Base-by-base conservation (phyloP, 2,329 filamentous ascomycete genomes). In the Thermothelomyces thermophilus region DNA sequence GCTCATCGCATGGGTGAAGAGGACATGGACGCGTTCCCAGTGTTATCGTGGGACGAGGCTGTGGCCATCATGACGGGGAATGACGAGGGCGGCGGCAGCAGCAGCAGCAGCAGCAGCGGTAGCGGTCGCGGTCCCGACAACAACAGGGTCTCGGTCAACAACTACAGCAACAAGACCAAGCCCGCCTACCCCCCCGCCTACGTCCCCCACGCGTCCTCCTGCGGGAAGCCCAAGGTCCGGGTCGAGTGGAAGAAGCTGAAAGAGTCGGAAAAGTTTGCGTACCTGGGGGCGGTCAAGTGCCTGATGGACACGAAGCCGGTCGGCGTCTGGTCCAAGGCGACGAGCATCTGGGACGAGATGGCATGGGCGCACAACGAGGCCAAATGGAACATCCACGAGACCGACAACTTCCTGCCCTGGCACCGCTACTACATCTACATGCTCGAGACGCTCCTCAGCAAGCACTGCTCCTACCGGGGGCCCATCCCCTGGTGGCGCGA, bases 401-500 rank as follows among this genome's bases (percentile, higher is more conserved):
- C 31, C 34, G 43, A 46, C 34, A 31, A 10, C 5, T 46, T 46
- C 16, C 43, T 46, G 34, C 43, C 43, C 16, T 46, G 20, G 22
- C 43, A 46, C 8, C 43, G 43, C 33, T 46, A 46, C 43, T 46
- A 39, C 34, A n/a, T 46, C 22, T 16, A 46, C 20, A 28, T 36
- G 33, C 34, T 39, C 43, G 30, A 31, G 34, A 46, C 24, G 5
- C 43, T 46, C 2, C 34, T 46, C 24, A 16, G 9, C 6, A 34
- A 39, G 3, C 43, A 39, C 11, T 46, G 43, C 24, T 34, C 10
- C 34, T 46, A 46, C 34, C 30, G 33, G n/a, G 43, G 43, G 6
- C 43, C 43, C 2, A 46, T 46, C 16, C 43, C 43, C 10, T 46
- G 43, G 43, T 46, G 24, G 43, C 43, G 16, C 24, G 43, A 46